Conservation (phyloP, 2,329 filamentous ascomycete species). For the Monosporascus ibericus region DNA sequence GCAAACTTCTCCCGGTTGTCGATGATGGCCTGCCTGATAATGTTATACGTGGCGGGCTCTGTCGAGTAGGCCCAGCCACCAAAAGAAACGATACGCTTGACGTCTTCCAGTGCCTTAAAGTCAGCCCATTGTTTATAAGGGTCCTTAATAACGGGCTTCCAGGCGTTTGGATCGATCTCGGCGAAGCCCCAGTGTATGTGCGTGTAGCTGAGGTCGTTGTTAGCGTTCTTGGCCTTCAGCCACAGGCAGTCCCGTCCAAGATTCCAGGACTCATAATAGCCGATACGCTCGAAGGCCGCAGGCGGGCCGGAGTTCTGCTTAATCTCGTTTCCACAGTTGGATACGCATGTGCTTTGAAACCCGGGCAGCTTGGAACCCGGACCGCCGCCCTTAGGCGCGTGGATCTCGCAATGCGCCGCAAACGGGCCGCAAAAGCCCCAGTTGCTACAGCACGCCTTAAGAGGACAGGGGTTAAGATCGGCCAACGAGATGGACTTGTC, state of each 20-base stretch:
- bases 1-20: conserved; percentile 8
- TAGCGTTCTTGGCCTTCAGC: neutral
- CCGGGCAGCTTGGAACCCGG: conserved; percentile 2
- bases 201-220: neutral
- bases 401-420: conserved; percentile 23
- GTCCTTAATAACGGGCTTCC: neutral
- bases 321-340: conserved; percentile 5
- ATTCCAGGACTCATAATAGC: conserved; percentile 4
- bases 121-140: conserved; percentile 7
- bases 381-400: conserved; percentile 9
- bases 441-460: conserved; percentile 5
- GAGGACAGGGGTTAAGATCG: conserved; percentile 4
- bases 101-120: conserved; percentile 8
- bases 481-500: neutral
- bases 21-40: conserved; percentile 8
- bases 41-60: conserved; percentile 9
- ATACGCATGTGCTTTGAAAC: conserved; percentile 2
- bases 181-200: neutral
- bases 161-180: neutral
- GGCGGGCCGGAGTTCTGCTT: neutral
- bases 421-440: conserved; percentile 26
- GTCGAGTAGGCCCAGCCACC: conserved; percentile 16
- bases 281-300: neutral
- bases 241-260: neutral
- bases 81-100: conserved; percentile 12